phyloP scores from a whole-genome alignment of 129 eudicot species.

The Smallanthus sonchifolius region DNA sequence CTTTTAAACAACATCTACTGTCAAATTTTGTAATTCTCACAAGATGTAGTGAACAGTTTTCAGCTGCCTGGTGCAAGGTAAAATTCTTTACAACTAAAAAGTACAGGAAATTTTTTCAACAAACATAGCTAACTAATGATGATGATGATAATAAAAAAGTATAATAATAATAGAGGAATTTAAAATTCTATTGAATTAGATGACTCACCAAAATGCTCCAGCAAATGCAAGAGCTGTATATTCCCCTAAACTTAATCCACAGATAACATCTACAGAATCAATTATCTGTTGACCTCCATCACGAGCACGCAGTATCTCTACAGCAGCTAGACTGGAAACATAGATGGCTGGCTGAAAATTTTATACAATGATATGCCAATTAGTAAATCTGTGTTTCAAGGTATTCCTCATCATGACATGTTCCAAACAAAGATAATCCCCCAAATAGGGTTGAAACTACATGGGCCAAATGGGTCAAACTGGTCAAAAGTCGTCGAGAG shows the following conservation, averaged over 20 bases:
- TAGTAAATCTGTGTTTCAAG: background rate
- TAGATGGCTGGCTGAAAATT: slow-evolving; percentile 88
- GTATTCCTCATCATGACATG: background rate
- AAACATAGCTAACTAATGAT: background rate
- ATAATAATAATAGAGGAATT: background rate
- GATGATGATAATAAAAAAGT: background rate
- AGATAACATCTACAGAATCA: slow-evolving; percentile 91
- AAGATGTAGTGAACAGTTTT: background rate
- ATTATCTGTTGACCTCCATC: slow-evolving; percentile 96
- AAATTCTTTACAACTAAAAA: background rate
- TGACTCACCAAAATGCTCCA: slow-evolving; percentile 78
- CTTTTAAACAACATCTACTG: background rate
- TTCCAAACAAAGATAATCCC: background rate
- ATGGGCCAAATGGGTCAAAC: background rate
- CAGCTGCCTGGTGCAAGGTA: slow-evolving; percentile 1
- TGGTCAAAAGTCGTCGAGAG: background rate
- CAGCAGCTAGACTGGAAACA: slow-evolving; percentile 92
- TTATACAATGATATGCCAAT: background rate
- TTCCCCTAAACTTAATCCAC: slow-evolving; percentile 96
- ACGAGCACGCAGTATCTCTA: slow-evolving; percentile 84
- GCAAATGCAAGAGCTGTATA: slow-evolving; percentile 98
- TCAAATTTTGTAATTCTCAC: background rate
- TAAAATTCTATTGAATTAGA: background rate
- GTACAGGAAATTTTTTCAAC: background rate
- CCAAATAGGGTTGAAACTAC: background rate